Evolutionary conservation across 2,329 filamentous ascomycete species (phyloP).

Genomic region (Neonectria punicea): DNA sequence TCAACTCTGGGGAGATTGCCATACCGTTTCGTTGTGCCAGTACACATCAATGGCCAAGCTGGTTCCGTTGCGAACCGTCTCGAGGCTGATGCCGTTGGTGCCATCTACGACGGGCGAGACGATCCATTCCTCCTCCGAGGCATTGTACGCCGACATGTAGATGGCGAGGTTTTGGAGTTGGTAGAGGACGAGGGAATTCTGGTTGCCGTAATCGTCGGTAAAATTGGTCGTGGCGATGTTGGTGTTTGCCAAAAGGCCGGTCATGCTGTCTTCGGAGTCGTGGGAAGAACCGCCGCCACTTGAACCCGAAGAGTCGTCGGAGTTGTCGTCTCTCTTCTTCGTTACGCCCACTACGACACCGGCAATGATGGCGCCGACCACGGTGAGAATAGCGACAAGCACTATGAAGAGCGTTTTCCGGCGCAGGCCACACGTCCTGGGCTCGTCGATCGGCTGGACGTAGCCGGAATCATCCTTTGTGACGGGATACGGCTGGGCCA

Average conservation of each 20-base stretch:
- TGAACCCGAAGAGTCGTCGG: too few relatives aligned
- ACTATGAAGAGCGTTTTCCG: not conserved
- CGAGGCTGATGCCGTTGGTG: slow-evolving; percentile 1
- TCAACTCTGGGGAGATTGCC: too few relatives aligned
- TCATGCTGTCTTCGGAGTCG: not conserved
- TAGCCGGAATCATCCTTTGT: too few relatives aligned
- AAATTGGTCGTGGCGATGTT: slow-evolving; percentile 13
- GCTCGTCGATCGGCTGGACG: too few relatives aligned
- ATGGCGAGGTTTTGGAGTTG: slow-evolving; percentile 14
- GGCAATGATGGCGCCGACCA: not conserved
- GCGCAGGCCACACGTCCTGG: not conserved
- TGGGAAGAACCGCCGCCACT: not conserved
- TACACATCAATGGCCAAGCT: slow-evolving; percentile 10
- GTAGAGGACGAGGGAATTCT: too few relatives aligned
- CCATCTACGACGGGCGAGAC: slow-evolving; percentile 22
- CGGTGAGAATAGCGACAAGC: too few relatives aligned
- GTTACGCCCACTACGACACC: not conserved
- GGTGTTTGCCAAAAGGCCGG: slow-evolving; percentile 10
- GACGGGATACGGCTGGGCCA: not conserved
- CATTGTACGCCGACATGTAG: slow-evolving; percentile 19
- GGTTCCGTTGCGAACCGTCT: slow-evolving; percentile 10
- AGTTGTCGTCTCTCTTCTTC: too few relatives aligned
- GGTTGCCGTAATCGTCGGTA: too few relatives aligned
- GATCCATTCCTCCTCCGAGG: slow-evolving; percentile 13
- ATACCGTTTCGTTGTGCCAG: slow-evolving; percentile 10